These are phyloP conservation scores for Mortierella sp. DNA, from an alignment of 371 early-diverging fungal genomes.

Conservation along the genomic window DNA sequence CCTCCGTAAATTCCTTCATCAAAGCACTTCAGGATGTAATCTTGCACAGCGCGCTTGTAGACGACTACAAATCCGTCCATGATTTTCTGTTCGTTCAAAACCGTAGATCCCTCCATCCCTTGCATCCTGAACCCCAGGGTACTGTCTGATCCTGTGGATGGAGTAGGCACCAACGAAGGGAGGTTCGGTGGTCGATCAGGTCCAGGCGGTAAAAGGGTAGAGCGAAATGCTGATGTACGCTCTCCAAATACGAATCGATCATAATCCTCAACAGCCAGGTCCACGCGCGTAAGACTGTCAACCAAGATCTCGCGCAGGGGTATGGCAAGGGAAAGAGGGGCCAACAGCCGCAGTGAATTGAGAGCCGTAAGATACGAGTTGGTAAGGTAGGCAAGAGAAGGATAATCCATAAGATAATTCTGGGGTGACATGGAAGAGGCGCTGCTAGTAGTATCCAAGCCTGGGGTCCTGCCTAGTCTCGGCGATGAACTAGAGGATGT, in stretches of 20 bases:
- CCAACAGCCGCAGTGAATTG: conserved; percentile 77
- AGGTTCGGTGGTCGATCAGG: neutral
- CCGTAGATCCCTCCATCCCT: conserved; percentile 36
- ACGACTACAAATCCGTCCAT: conserved; percentile 51
- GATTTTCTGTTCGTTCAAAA: conserved; percentile 46
- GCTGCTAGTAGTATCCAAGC: neutral
- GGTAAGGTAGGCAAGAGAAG: conserved; percentile 76
- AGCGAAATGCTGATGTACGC: conserved; percentile 25
- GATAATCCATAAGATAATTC: conserved; percentile 73
- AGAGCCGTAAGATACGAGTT: conserved; percentile 74
- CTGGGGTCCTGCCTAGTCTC: conserved; percentile 10
- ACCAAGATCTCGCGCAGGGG: conserved; percentile 44
- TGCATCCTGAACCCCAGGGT: conserved; percentile 18
- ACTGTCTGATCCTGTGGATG: neutral
- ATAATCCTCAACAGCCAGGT: conserved; percentile 63
- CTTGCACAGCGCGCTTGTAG: conserved; percentile 50
- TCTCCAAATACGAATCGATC: conserved; percentile 49
- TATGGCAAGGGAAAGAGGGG: conserved; percentile 61
- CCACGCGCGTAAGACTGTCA: conserved; percentile 42
- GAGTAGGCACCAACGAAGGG: neutral
- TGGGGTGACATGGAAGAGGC: conserved; percentile 62
- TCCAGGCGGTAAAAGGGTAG: neutral
- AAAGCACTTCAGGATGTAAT: conserved; percentile 54
- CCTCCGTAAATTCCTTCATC: conserved; percentile 55
- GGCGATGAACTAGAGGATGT: conserved; percentile 23